Percentiles rank a stretch among this genome's conserved stretches.
Evolutionary conservation across 208 protist genomes (phyloP).

Genomic region (Acanthamoeba triangularis): DNA sequence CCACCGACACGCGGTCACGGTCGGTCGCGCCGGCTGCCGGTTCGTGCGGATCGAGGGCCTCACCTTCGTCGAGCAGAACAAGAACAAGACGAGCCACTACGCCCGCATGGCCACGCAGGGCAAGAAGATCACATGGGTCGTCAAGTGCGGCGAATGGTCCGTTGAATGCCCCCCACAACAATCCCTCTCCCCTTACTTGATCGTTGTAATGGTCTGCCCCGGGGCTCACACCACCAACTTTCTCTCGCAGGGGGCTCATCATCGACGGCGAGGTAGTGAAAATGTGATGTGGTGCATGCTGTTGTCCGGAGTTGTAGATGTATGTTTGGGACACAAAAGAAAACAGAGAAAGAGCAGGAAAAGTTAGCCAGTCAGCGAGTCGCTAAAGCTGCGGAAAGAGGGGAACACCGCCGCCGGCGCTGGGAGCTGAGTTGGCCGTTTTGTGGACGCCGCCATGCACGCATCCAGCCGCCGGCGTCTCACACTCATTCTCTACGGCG

Average conservation of each 20-base stretch:
- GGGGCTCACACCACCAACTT: no score
- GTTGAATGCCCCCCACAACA: not conserved
- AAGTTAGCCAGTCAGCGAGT: no score
- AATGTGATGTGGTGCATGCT: not conserved
- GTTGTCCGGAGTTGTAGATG: no score
- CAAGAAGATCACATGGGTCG: slow-evolving; percentile 55
- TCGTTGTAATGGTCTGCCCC: no score
- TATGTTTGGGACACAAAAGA: no score
- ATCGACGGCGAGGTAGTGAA: slow-evolving; percentile 30
- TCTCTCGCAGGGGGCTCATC: not conserved
- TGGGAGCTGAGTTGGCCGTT: no score
- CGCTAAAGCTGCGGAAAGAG: no score
- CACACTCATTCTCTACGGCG: not conserved
- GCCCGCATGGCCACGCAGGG: slow-evolving; percentile 24
- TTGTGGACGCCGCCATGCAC: no score
- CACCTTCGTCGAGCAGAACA: slow-evolving; percentile 59
- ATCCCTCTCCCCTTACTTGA: not conserved
- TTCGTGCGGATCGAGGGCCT: slow-evolving; percentile 60
- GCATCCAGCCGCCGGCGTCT: not conserved
- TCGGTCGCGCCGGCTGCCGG: not conserved
- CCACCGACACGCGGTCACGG: not conserved
- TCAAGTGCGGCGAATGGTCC: slow-evolving; percentile 38
- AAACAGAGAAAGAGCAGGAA: no score
- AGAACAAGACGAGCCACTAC: slow-evolving; percentile 16
- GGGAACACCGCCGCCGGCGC: no score